Conservation (phyloP, 495 filamentous ascomycete genomes). For the Ramalina intermedia region DNA sequence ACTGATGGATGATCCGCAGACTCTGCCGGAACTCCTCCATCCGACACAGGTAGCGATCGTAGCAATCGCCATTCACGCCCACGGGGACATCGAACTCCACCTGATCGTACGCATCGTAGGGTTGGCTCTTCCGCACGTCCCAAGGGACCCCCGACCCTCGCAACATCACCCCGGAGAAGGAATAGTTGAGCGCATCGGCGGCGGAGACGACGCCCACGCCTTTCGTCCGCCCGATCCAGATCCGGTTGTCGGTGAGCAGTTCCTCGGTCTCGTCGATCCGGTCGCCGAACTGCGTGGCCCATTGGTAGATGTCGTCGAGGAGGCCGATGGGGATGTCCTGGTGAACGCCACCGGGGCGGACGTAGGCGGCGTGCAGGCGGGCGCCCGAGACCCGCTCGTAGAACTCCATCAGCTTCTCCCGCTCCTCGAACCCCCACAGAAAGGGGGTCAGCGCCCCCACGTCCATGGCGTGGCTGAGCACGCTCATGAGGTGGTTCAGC, state of each 20-base stretch:
- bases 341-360: conserved; percentile 90
- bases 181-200: conserved; percentile 85
- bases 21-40: conserved; percentile 99
- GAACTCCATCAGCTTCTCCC: conserved; percentile 99
- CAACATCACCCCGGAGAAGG: conserved; percentile 95
- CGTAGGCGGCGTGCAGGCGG: conserved; percentile 94
- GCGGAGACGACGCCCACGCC: conserved; percentile 85
- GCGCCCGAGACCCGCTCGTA: conserved; percentile 98
- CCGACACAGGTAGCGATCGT: conserved; percentile 95
- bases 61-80: conserved; percentile 94
- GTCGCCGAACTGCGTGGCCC: conserved; percentile 98
- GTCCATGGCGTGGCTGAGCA: conserved; percentile 98
- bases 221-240: conserved; percentile 89
- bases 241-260: conserved; percentile 96
- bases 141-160: conserved; percentile 93
- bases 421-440: conserved; percentile 98
- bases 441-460: conserved; percentile 97
- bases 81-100: conserved; percentile 98
- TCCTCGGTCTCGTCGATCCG: conserved; percentile 99
- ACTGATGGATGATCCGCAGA: conserved; percentile 96
- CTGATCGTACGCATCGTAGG: conserved; percentile 94
- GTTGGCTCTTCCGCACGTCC: conserved; percentile 90
- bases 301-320: conserved; percentile 98
- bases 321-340: conserved; percentile 91
- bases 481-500: conserved; percentile 95